These are phyloP conservation scores for Umbelopsis isabellina DNA, from an alignment of 192 early-diverging fungal species.

Conservation along the genomic window DNA sequence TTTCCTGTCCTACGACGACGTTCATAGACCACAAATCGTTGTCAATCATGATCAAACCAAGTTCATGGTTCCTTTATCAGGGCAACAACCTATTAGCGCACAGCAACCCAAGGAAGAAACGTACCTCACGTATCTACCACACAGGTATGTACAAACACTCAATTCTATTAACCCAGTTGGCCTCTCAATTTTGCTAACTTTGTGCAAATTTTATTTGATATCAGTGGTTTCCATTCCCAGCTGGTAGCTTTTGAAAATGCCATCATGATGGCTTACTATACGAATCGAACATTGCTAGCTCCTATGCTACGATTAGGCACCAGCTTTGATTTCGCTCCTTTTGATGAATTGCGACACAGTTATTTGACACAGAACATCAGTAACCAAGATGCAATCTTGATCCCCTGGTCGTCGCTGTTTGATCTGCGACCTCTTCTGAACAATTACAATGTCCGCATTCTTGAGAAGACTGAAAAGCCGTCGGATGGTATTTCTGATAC, in stretches of 20 bases:
- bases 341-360: slow-evolving; percentile 4
- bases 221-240: slow-evolving; percentile 30
- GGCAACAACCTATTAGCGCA: background rate
- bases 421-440: slow-evolving; percentile 16
- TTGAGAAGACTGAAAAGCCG: slow-evolving; percentile 24
- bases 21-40: background rate
- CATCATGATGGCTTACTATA: slow-evolving; percentile 26
- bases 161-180: background rate
- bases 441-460: slow-evolving; percentile 26
- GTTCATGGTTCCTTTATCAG: background rate
- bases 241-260: slow-evolving; percentile 35
- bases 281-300: slow-evolving; percentile 25
- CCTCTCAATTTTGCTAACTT: background rate
- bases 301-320: slow-evolving; percentile 25
- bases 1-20: background rate
- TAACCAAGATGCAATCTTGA: slow-evolving; percentile 21
- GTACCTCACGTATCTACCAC: slow-evolving; percentile 30
- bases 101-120: background rate
- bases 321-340: slow-evolving; percentile 18
- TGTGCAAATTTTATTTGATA: background rate
- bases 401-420: slow-evolving; percentile 37
- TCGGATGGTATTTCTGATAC: slow-evolving; percentile 22
- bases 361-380: slow-evolving; percentile 18
- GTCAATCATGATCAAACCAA: slow-evolving; percentile 13
- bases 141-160: slow-evolving; percentile 12